Percentiles rank a stretch among this genome's conserved stretches.
phyloP scores from a whole-genome alignment of 257 asterid genomes.

The Vinca minor region DNA sequence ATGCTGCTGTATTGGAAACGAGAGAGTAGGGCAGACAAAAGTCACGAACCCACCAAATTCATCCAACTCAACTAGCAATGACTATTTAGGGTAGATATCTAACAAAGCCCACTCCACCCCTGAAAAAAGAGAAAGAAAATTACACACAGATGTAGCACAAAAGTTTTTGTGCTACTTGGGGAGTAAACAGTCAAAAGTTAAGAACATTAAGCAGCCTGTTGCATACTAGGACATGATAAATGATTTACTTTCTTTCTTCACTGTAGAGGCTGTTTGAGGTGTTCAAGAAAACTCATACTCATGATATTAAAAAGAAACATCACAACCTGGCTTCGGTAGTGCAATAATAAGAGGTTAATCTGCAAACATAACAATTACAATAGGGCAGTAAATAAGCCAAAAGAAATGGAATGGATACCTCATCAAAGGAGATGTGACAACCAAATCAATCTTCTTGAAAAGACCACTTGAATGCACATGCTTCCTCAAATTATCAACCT shows the following conservation, averaged over 20 bases:
- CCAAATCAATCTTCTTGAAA: conserved; percentile 65
- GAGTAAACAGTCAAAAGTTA: neutral
- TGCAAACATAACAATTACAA: neutral
- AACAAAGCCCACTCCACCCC: neutral
- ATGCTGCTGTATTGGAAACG: neutral
- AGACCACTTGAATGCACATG: conserved; percentile 77
- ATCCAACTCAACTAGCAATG: neutral
- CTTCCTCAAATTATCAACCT: conserved; percentile 78
- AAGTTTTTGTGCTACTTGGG: neutral
- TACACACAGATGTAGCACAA: neutral
- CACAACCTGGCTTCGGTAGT: neutral
- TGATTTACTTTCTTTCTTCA: neutral
- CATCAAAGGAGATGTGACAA: conserved; percentile 80
- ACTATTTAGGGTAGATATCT: neutral
- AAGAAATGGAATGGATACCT: conserved; percentile 35
- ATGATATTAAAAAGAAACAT: neutral
- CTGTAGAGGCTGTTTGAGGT: neutral
- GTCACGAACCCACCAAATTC: no score
- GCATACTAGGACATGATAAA: neutral
- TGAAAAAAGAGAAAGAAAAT: neutral
- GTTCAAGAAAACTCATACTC: neutral
- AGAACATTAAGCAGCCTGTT: neutral
- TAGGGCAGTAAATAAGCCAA: neutral
- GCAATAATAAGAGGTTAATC: conserved; percentile 3
- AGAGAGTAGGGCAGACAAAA: neutral